Evolutionary conservation across 2,329 filamentous ascomycete genomes (phyloP).

Genomic region (Alternaria dauci): DNA sequence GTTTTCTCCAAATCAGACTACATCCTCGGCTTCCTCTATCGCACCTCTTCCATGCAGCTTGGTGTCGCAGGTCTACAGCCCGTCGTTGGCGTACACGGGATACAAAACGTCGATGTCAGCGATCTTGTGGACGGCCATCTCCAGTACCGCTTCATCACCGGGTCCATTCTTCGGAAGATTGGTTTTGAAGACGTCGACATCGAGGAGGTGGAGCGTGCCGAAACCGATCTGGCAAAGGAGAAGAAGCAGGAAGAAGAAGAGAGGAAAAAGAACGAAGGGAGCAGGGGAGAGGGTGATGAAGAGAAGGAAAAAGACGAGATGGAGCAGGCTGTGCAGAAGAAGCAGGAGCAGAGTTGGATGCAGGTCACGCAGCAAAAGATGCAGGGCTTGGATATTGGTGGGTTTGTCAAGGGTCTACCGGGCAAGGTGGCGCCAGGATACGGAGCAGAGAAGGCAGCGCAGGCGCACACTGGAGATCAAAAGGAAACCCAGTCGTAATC

Average conservation of each 20-base stretch:
- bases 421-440: conserved; percentile 4
- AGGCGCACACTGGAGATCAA: neutral
- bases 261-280: conserved; percentile 41
- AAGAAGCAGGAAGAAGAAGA: conserved; percentile 53
- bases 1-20: conserved; percentile 89
- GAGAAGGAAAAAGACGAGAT: conserved; percentile 50
- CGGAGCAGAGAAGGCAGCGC: conserved; percentile 1
- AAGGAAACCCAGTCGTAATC: conserved; percentile 5
- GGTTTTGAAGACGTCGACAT: conserved; percentile 63
- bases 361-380: conserved; percentile 55
- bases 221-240: conserved; percentile 55
- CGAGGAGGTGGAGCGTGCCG: conserved; percentile 57
- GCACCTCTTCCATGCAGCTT: conserved; percentile 80
- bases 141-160: conserved; percentile 60
- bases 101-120: conserved; percentile 66
- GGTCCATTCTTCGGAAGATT: conserved; percentile 60
- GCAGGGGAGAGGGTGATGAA: conserved; percentile 28
- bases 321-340: conserved; percentile 54
- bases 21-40: conserved; percentile 86
- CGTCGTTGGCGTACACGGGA: conserved; percentile 71
- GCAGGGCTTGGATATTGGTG: conserved; percentile 33
- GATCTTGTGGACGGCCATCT: conserved; percentile 61
- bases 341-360: conserved; percentile 56
- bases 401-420: conserved; percentile 11
- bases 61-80: conserved; percentile 85